Evolutionary conservation across 2,329 filamentous ascomycete genomes (phyloP), one percentile per base, ranked within the genome.

Genomic region (Aspergillus sp.): DNA sequence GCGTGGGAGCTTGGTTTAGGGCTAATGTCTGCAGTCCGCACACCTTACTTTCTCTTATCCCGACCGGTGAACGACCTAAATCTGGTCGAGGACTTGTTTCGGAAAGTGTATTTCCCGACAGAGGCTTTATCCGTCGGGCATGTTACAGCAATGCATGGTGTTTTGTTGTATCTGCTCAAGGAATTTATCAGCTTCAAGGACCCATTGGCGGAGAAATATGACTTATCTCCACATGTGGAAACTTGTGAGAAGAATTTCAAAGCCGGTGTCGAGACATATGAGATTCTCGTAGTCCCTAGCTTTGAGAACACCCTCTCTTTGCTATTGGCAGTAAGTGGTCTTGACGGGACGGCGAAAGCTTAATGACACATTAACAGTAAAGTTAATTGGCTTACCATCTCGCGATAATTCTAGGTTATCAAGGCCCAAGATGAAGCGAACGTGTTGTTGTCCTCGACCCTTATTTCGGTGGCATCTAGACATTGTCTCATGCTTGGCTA

Each of bases 241-340:
- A 41, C 40, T 12, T 64, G 61, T 42, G 59, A 60, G 27, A 22
- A 59, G 30, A 62, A 57, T 45, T 64, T 66, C 27, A 59, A 58
- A 19, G 51, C 56, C 11, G 60, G 45, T 5, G 50, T 69, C 7
- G 64, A 69, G 46, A 65, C 56, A 24, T 67, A 64, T 48, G 66
- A 70, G 13, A 57, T 70, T 8, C 48, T 67, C 5, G 56, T 56
- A n/a, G 55, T 64, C n/a, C 64, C 68, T 11, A 65, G 56, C 34
- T 65, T 67, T 42, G 66, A 69, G 24, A 67, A 66, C 40, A 57
- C 67, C 15, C 50, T 66, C 12, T 59, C 62, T 13, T 52, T 69
- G 42, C 49, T 54, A n/a, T 57, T 69, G 59, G 66, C 61, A 6
- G 66, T 70, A 56, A 54, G 64, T 61, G 5, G 9, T 20, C 33